These are phyloP conservation scores for Penicillium subrubescens DNA, from an alignment of 495 filamentous ascomycete species.

Conservation along the genomic window DNA sequence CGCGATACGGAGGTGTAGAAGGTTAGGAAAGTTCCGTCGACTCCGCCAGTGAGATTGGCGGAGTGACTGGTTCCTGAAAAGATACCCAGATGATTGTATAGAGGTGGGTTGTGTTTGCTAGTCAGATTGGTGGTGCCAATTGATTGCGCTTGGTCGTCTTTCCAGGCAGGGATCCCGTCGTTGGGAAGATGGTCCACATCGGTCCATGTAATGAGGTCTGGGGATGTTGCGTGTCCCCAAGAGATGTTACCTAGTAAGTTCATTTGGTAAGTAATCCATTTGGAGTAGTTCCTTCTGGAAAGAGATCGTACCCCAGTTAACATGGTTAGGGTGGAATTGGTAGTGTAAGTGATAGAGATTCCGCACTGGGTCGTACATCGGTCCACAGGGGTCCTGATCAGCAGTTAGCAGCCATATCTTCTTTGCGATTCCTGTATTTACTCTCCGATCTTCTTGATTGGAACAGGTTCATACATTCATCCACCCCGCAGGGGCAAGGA, in stretches of 20 bases:
- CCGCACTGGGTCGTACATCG: slow-evolving; percentile 18
- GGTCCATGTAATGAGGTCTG: slow-evolving; percentile 19
- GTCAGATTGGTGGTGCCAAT: slow-evolving; percentile 19
- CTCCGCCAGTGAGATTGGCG: slow-evolving; percentile 15
- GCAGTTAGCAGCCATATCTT: not conserved
- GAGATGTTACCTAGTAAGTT: slow-evolving; percentile 17
- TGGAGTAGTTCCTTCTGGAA: not conserved
- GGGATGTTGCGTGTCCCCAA: slow-evolving; percentile 22
- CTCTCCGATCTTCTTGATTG: not conserved
- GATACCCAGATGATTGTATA: slow-evolving; percentile 22
- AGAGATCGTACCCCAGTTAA: slow-evolving; percentile 16
- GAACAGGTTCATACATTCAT: slow-evolving; percentile 15
- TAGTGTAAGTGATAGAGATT: slow-evolving; percentile 23
- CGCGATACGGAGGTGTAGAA: slow-evolving; percentile 18
- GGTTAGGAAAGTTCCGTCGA: slow-evolving; percentile 17
- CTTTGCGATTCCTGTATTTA: not conserved
- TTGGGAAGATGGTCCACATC: slow-evolving; percentile 18
- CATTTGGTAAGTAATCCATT: not conserved
- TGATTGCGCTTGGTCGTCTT: slow-evolving; percentile 17
- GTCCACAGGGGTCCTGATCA: slow-evolving; percentile 19
- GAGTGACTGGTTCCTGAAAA: slow-evolving; percentile 17
- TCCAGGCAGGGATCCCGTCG: slow-evolving; percentile 19
- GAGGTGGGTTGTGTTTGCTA: slow-evolving; percentile 15
- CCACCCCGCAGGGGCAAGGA: slow-evolving; percentile 24
- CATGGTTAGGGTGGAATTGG: slow-evolving; percentile 21